These are phyloP conservation scores for Paramarasmius palmivorus DNA, from an alignment of 1,284 basidiomycete genomes.

Conservation along the genomic window DNA sequence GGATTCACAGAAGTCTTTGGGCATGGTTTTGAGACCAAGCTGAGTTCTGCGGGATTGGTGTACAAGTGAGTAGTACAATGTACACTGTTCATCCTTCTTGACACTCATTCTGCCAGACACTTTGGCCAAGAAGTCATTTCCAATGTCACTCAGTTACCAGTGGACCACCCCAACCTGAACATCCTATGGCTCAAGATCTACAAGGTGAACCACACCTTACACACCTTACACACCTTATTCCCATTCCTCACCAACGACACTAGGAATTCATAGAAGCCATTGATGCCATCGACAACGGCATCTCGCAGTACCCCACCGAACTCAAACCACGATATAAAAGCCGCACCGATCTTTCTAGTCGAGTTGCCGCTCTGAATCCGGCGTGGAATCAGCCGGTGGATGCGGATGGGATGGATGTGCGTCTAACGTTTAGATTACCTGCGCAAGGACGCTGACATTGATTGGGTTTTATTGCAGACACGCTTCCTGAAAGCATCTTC, in stretches of 20 bases:
- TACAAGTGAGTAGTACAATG: slow-evolving; percentile 78
- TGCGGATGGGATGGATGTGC: slow-evolving; percentile 69
- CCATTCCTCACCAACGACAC: slow-evolving; percentile 2
- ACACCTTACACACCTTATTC: no score
- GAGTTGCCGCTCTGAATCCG: slow-evolving; percentile 84
- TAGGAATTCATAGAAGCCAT: slow-evolving; percentile 94
- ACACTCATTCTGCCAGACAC: slow-evolving; percentile 58
- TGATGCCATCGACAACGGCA: slow-evolving; percentile 96
- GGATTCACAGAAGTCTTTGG: slow-evolving; percentile 93
- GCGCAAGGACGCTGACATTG: not conserved
- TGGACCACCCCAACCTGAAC: slow-evolving; percentile 64
- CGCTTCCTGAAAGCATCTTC: slow-evolving; percentile 81
- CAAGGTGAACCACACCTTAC: no score
- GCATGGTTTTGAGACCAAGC: slow-evolving; percentile 81
- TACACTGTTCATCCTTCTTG: not conserved
- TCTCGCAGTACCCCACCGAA: slow-evolving; percentile 71
- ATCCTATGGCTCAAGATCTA: slow-evolving; percentile 90
- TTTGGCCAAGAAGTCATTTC: slow-evolving; percentile 91
- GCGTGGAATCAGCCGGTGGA: slow-evolving; percentile 84
- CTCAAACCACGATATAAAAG: slow-evolving; percentile 70
- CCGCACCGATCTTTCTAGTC: slow-evolving; percentile 80
- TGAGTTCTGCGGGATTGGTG: slow-evolving; percentile 91
- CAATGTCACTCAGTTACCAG: slow-evolving; percentile 51
- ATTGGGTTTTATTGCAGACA: slow-evolving; percentile 40
- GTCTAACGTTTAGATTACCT: slow-evolving; percentile 24